Percentiles rank a stretch among this genome's conserved stretches.
Conservation (phyloP, 2,329 filamentous ascomycete species). For the Xylariomycetidae sp. region DNA sequence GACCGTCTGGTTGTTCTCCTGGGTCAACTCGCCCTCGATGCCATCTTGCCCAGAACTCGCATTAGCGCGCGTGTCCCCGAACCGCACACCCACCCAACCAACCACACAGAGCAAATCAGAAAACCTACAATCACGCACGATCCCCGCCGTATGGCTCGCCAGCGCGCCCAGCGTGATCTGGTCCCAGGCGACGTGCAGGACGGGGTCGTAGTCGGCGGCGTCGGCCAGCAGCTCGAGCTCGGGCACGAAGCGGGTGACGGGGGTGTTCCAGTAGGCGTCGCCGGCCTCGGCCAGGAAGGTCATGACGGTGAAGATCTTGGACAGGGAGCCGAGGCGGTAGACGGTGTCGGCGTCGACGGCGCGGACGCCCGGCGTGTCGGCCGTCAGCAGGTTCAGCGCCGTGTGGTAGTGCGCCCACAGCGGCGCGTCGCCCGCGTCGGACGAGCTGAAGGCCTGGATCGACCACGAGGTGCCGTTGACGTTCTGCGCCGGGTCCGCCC, state of each 20-base stretch:
- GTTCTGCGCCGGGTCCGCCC: conserved; percentile 17
- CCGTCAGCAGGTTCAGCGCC: conserved; percentile 14
- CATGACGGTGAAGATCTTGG: conserved; percentile 27
- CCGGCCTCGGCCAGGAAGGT: conserved; percentile 24
- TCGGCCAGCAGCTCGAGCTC: conserved; percentile 18
- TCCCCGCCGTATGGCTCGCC: conserved; percentile 25
- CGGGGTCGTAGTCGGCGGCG: conserved; percentile 16
- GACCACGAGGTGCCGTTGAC: conserved; percentile 30
- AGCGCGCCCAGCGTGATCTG: conserved; percentile 22
- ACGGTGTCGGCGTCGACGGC: conserved; percentile 22
- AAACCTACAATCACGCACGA: conserved; percentile 24
- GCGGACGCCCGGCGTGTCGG: conserved; percentile 13
- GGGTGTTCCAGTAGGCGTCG: conserved; percentile 22
- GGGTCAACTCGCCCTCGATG: conserved; percentile 22
- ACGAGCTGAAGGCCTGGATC: conserved; percentile 26
- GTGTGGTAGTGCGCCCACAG: conserved; percentile 26
- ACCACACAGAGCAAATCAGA: neutral
- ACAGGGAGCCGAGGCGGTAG: conserved; percentile 25
- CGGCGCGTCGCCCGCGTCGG: conserved; percentile 15
- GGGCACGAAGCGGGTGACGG: conserved; percentile 23
- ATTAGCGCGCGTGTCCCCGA: neutral
- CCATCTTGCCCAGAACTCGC: conserved; percentile 9
- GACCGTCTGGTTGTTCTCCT: conserved; percentile 20
- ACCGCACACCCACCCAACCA: neutral
- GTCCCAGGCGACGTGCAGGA: conserved; percentile 19